phyloP scores from a whole-genome alignment of 768 basidiomycete species.

The Chlorophyllum brunneum region DNA sequence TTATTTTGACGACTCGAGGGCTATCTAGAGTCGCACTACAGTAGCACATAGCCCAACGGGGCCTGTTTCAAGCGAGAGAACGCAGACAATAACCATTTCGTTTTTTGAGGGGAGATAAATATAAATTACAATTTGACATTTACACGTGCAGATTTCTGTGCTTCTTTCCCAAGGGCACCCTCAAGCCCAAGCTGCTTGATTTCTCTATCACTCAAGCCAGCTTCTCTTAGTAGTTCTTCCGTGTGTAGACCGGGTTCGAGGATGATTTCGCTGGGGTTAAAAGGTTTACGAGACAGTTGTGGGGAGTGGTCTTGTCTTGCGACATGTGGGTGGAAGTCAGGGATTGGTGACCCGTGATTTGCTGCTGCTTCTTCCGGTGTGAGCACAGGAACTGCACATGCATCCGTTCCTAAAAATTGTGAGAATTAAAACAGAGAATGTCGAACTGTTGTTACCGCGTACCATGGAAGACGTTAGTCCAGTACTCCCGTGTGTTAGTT shows the following conservation, averaged over 20 bases:
- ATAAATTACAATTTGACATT: slow-evolving; percentile 14
- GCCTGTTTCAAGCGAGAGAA: too few relatives aligned
- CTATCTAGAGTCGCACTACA: too few relatives aligned
- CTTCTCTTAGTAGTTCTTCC: slow-evolving; percentile 45
- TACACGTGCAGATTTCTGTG: slow-evolving; percentile 15
- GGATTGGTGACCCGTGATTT: slow-evolving; percentile 35
- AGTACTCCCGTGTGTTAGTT: slow-evolving; percentile 58
- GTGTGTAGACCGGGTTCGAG: slow-evolving; percentile 53
- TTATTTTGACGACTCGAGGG: too few relatives aligned
- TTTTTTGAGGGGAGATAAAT: not conserved
- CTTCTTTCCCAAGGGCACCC: slow-evolving; percentile 43
- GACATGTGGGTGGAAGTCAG: slow-evolving; percentile 51
- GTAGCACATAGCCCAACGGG: too few relatives aligned
- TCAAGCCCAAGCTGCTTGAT: slow-evolving; percentile 34
- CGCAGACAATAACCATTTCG: too few relatives aligned
- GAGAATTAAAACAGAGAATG: not conserved
- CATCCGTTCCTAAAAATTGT: slow-evolving; percentile 54
- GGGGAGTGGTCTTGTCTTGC: slow-evolving; percentile 2
- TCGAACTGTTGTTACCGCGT: slow-evolving; percentile 16
- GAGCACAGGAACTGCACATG: slow-evolving; percentile 69
- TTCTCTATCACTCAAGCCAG: slow-evolving; percentile 44
- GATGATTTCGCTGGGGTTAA: slow-evolving; percentile 14
- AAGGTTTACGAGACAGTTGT: not conserved
- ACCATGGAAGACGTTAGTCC: slow-evolving; percentile 69
- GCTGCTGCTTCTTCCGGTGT: slow-evolving; percentile 56